Evolutionary conservation across 169 alveolate species (phyloP).

Genomic region (Eimeria acervulina): DNA sequence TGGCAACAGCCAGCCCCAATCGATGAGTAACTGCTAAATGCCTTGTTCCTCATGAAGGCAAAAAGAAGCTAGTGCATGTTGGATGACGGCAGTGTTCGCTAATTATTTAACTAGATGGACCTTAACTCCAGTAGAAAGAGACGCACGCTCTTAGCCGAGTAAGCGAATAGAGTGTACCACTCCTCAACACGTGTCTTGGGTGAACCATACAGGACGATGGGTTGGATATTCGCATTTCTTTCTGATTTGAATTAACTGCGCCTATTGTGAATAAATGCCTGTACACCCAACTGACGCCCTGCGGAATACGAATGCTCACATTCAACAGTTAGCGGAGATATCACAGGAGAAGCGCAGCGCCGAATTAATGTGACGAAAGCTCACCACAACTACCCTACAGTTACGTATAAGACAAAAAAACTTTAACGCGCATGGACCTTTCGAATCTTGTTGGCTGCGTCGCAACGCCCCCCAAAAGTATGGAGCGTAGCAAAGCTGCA

Average conservation of each 20-base stretch:
- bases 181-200: not conserved
- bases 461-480: not conserved
- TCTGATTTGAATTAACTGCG: not conserved
- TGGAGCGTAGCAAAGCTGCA: not conserved
- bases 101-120: not conserved
- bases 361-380: not conserved
- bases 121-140: not conserved
- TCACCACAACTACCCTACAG: not conserved
- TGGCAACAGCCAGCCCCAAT: not conserved
- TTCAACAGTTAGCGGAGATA: not conserved
- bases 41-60: not conserved
- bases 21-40: not conserved
- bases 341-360: not conserved
- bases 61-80: not conserved
- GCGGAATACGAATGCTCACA: not conserved
- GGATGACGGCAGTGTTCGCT: not conserved
- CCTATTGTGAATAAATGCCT: not conserved
- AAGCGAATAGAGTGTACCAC: not conserved
- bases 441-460: too few species aligned
- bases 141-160: not conserved
- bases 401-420: not conserved
- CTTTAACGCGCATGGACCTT: not conserved
- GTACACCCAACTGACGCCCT: not conserved
- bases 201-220: not conserved
- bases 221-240: not conserved